A percentile compares a stretch with the other conserved stretches of the same genome.
phyloP scores from a whole-genome alignment of 73 alveolate species.

The Urostyla sp. region DNA sequence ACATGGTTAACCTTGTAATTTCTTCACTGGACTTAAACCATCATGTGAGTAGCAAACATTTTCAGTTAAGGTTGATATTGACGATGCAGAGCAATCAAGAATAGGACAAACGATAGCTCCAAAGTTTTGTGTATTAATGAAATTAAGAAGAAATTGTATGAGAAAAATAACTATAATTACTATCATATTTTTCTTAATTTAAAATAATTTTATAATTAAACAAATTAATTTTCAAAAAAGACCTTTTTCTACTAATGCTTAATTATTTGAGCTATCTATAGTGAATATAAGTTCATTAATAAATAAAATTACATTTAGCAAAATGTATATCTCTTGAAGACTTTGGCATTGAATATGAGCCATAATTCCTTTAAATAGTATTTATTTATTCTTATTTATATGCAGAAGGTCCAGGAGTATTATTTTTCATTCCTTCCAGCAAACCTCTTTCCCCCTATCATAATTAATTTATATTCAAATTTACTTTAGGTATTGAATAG shows the following conservation, averaged over 20 bases:
- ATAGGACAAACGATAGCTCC: too few relatives aligned
- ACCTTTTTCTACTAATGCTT: constrained; percentile 22
- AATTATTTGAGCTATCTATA: too few relatives aligned
- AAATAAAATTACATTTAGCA: constrained; percentile 26
- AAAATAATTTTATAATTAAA: too few relatives aligned
- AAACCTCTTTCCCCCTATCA: constrained; percentile 40
- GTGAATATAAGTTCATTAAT: too few relatives aligned
- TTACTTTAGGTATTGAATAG: constrained; percentile 19
- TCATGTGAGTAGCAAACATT: too few relatives aligned
- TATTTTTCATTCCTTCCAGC: not conserved
- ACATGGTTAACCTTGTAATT: too few relatives aligned
- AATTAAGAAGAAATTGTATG: not conserved
- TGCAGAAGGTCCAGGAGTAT: constrained; percentile 26
- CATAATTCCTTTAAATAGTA: constrained; percentile 11
- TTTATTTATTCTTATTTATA: not conserved
- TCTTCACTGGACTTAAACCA: too few relatives aligned
- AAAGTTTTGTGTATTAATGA: too few relatives aligned
- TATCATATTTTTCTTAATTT: too few relatives aligned
- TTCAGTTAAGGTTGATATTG: too few relatives aligned
- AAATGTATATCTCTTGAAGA: constrained; percentile 45
- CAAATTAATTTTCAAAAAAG: constrained; percentile 1
- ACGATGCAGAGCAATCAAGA: too few relatives aligned
- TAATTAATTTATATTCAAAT: not conserved
- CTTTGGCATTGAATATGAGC: constrained; percentile 33
- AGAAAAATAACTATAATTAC: too few relatives aligned